These are phyloP conservation scores for Candida tallmaniae DNA, from an alignment of 805 yeast species.

Conservation along the genomic window DNA sequence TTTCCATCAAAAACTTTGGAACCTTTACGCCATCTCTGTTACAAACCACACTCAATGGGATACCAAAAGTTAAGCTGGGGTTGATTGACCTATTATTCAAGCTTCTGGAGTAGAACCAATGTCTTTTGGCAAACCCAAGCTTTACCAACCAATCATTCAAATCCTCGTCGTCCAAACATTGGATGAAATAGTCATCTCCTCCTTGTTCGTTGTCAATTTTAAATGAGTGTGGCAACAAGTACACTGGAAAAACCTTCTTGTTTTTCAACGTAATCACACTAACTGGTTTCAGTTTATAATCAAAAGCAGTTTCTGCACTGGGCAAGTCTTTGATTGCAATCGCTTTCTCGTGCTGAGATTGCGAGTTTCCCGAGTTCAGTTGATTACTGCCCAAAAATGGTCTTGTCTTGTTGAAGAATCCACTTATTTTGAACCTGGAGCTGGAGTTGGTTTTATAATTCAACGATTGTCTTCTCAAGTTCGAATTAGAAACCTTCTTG, in stretches of 20 bases:
- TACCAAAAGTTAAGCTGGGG: conserved; percentile 62
- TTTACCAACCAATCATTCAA: conserved; percentile 69
- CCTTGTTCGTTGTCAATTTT: conserved; percentile 42
- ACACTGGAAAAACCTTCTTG: conserved; percentile 48
- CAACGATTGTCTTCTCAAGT: conserved; percentile 35
- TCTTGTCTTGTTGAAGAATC: conserved; percentile 51
- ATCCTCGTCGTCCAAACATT: conserved; percentile 58
- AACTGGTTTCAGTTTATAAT: conserved; percentile 48
- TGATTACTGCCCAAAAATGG: conserved; percentile 41
- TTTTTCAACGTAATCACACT: conserved; percentile 43
- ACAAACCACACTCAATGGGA: conserved; percentile 75
- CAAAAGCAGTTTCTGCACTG: conserved; percentile 35
- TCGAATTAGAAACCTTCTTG: conserved; percentile 26
- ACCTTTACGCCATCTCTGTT: conserved; percentile 57
- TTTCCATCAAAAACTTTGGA: conserved; percentile 62
- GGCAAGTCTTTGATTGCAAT: conserved; percentile 60
- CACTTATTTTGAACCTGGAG: conserved; percentile 50
- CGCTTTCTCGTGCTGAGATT: conserved; percentile 35
- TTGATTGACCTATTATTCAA: conserved; percentile 19
- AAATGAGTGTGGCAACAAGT: conserved; percentile 45
- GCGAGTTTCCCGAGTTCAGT: conserved; percentile 2
- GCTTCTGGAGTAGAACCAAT: conserved; percentile 49
- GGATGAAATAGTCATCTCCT: conserved; percentile 55
- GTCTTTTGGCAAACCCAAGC: conserved; percentile 44
- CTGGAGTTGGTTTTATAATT: conserved; percentile 35